phyloP scores from a whole-genome alignment of 257 asterid genomes.

The Solanum sparsipilum region DNA sequence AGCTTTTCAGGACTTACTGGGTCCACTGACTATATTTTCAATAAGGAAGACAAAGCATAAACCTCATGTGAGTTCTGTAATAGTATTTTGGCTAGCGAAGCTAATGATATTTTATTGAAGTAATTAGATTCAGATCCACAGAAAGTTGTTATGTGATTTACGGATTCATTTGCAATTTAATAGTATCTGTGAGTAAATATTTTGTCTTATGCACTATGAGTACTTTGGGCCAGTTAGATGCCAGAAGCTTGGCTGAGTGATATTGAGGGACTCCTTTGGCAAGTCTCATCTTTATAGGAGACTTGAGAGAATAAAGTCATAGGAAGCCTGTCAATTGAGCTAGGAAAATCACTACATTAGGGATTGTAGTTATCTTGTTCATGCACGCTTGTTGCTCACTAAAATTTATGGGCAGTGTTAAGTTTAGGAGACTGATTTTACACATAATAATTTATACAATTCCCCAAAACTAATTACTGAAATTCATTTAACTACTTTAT shows the following conservation, averaged over 20 bases:
- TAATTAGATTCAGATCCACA: neutral
- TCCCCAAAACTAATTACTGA: neutral
- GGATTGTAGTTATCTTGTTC: neutral
- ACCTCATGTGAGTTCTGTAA: neutral
- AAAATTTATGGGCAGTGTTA: neutral
- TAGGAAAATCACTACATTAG: neutral
- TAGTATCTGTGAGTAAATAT: neutral
- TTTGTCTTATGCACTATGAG: neutral
- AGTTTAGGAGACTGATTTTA: neutral
- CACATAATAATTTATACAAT: neutral
- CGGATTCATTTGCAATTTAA: neutral
- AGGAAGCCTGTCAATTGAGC: neutral
- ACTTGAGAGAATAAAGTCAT: neutral
- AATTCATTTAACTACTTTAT: neutral
- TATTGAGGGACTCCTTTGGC: neutral
- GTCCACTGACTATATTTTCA: neutral
- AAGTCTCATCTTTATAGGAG: neutral
- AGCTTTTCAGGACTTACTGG: neutral
- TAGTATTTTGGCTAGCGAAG: neutral
- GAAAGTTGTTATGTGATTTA: neutral
- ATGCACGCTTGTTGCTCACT: neutral
- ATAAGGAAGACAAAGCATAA: neutral
- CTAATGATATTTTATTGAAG: neutral
- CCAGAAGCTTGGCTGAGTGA: neutral
- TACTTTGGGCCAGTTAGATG: neutral